Evolutionary conservation across 352 stramenopile genomes (phyloP), one percentile per base, ranked within the genome.

Genomic region (Globisporangium viniferum): DNA sequence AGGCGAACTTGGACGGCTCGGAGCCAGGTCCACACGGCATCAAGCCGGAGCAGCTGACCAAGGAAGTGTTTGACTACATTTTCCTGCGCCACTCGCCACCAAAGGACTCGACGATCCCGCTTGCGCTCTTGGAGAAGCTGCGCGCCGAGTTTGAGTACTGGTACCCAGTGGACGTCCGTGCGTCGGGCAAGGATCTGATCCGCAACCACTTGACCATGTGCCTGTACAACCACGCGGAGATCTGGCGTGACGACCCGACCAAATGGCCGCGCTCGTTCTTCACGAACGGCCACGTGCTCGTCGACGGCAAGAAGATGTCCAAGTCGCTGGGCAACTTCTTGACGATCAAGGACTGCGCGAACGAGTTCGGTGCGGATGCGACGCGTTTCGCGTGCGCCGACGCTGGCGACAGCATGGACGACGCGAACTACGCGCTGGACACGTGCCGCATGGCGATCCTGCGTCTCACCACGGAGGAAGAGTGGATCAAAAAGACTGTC

Each of bases 241-340:
- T 99, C 70, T 99, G 97, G 98, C 94, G 98, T 60, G 93, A 99
- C 68, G 92, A 99, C 69, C 94, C 97, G 44, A 88, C 93, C 56
- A 93, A 99, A 71, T 99, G 98, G 98, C 98, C 98, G 9, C 90
- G 92, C 67, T 90, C 93, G 22, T 99, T 99, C 79, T 99, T 99
- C 81, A 99, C 94, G 62, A 99, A 99, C 77, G 98, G 98, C 31
- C 97, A 99, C 83, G 84, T 99, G 46, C 89, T 92, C 57, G 85
- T 98, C 35, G 97, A 99, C 70, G 97, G 94, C 7, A 95, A 99
- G 80, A 99, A 99, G 82, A 99, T 99, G 98, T 98, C 92, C 59
- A 99, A 99, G 88, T 99, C 93, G 6, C 97, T 96, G 76, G 98
- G 98, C 46, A 99, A 99, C 83, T 99, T 99, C 78, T 77, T 99